Conservation (phyloP, 2,329 filamentous ascomycete genomes). For the Penicillium polonicum region DNA sequence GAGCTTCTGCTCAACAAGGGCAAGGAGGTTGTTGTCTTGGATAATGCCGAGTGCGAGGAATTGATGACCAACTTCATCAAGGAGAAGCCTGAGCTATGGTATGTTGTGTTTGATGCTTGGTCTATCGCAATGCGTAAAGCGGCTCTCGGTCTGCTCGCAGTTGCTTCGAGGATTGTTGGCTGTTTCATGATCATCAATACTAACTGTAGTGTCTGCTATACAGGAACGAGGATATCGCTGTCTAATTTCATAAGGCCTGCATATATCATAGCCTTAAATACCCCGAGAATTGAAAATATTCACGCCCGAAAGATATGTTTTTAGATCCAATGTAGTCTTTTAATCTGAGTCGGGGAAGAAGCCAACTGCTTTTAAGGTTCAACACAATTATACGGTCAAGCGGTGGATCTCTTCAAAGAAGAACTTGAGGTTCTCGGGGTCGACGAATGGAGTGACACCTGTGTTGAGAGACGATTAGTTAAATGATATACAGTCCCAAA, state of each 20-base stretch:
- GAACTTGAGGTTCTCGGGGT: slow-evolving; percentile 89
- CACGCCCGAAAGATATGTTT: slow-evolving; percentile 5
- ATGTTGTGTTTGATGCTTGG: slow-evolving; percentile 29
- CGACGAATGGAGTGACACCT: slow-evolving; percentile 93
- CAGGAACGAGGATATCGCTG: slow-evolving; percentile 61
- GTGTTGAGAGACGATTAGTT: slow-evolving; percentile 22
- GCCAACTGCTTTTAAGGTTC: slow-evolving; percentile 4
- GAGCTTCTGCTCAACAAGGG: slow-evolving; percentile 66
- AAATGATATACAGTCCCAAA: slow-evolving; percentile 9
- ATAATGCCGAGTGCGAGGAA: slow-evolving; percentile 63
- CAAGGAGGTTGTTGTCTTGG: slow-evolving; percentile 70
- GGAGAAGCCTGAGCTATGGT: slow-evolving; percentile 72
- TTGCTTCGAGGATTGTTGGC: not conserved
- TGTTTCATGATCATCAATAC: slow-evolving; percentile 10
- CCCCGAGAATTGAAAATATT: slow-evolving; percentile 1
- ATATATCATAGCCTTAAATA: slow-evolving; percentile 13
- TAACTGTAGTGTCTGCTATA: slow-evolving; percentile 14
- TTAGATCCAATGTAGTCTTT: slow-evolving; percentile 14
- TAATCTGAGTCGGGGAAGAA: slow-evolving; percentile 7
- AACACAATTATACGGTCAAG: slow-evolving; percentile 29
- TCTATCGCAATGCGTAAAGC: not conserved
- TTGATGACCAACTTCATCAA: slow-evolving; percentile 72
- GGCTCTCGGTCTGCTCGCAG: not conserved
- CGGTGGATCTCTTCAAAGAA: slow-evolving; percentile 92
- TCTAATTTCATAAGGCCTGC: slow-evolving; percentile 34